Conservation (phyloP, 75 land plant species). For the Pinus albicaulis region DNA sequence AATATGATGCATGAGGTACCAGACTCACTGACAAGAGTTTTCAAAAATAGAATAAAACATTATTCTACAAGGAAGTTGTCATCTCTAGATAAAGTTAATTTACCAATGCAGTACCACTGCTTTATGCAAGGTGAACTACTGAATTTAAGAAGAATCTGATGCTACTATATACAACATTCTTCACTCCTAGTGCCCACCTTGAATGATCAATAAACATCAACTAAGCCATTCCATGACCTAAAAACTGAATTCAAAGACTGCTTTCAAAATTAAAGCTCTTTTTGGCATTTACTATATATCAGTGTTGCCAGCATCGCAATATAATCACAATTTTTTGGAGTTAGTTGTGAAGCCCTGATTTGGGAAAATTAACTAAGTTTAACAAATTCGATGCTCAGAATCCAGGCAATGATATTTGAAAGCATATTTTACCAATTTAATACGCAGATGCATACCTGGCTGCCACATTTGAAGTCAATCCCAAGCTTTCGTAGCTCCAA, state of each 20-base stretch:
- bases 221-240: too few relatives aligned
- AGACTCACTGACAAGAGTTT: not conserved
- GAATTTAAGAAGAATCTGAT: too few relatives aligned
- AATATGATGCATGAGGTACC: not conserved
- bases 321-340: too few relatives aligned
- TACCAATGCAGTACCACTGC: not conserved
- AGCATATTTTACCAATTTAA: too few relatives aligned
- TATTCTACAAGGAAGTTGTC: not conserved
- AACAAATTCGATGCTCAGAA: too few relatives aligned
- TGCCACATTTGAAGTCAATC: too few relatives aligned
- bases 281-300: not conserved
- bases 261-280: not conserved
- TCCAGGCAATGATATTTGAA: too few relatives aligned
- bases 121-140: not conserved
- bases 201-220: not conserved
- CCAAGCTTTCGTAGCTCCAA: too few relatives aligned
- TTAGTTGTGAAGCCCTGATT: too few relatives aligned
- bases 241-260: not conserved
- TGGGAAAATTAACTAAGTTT: too few relatives aligned
- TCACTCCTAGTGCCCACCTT: not conserved
- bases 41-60: not conserved
- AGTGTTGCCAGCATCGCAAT: too few relatives aligned
- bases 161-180: not conserved
- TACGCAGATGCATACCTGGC: too few relatives aligned
- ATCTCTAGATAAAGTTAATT: not conserved